A percentile compares a stretch with the other conserved stretches of the same genome.
phyloP scores from a whole-genome alignment of 2,329 filamentous ascomycete genomes.

The Aspergillus thermomutatus region DNA sequence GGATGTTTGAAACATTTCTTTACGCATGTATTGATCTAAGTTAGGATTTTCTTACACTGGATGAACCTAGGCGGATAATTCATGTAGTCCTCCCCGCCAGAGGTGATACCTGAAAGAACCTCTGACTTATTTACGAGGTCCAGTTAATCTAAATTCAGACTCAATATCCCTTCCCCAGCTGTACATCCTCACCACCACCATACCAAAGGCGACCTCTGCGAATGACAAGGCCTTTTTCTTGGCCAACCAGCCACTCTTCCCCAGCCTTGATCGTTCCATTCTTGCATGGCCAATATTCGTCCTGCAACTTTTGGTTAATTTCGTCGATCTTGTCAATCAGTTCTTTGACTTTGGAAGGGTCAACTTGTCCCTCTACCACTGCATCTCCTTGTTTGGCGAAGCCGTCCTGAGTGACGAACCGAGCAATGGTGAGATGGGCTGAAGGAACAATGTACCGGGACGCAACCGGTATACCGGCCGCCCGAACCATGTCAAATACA shows the following conservation, averaged over 20 bases:
- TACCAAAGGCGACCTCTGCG: conserved; percentile 80
- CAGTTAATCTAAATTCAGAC: background rate
- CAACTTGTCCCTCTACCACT: conserved; percentile 31
- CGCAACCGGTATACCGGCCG: conserved; percentile 63
- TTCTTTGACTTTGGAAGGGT: conserved; percentile 54
- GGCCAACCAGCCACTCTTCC: conserved; percentile 78
- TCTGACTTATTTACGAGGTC: too few relatives aligned
- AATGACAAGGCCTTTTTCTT: conserved; percentile 74
- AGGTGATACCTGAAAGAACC: too few relatives aligned
- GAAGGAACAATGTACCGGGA: conserved; percentile 86
- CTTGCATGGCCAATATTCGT: conserved; percentile 63
- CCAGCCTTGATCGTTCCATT: conserved; percentile 42
- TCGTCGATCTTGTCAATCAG: conserved; percentile 70
- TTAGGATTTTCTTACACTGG: too few relatives aligned
- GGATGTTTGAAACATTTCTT: too few relatives aligned
- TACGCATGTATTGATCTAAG: too few relatives aligned
- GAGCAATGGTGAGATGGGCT: conserved; percentile 78
- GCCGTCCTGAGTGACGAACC: conserved; percentile 69
- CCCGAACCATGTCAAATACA: conserved; percentile 60
- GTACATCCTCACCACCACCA: conserved; percentile 72
- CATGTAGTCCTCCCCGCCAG: too few relatives aligned
- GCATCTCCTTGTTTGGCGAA: conserved; percentile 33
- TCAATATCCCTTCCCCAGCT: background rate
- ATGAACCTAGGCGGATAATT: too few relatives aligned
- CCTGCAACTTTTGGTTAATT: conserved; percentile 71